Base-by-base conservation (phyloP, 2,329 filamentous ascomycete species). In the Penicillium decumbens region DNA sequence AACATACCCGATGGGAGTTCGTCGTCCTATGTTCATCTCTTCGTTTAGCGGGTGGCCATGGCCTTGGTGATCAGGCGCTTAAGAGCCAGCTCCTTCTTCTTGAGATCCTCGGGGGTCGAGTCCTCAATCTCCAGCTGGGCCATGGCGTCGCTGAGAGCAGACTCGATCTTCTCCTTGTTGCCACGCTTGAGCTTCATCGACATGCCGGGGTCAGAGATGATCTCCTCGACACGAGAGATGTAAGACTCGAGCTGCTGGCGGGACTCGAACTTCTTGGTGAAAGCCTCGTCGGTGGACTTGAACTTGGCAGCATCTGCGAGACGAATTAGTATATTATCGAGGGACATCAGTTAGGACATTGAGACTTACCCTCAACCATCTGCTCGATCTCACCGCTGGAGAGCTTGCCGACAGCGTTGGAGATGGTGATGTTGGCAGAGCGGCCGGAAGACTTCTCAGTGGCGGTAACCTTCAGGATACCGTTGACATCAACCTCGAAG, bases 401-500 rank as follows among this genome's bases (percentile, higher is more conserved):
- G 63, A 98, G 89, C 82, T 98, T 98, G 75, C 93, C 93, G 67
- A 98, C 92, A 53, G 93, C 95, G 85, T 98, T 98, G 77, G 89
- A 89, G 77, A 98, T 98, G 73, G 93, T 98, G 75, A 98, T 98
- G 85, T 98, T 98, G 77, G 93, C 93, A 70, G 82, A 93, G 74
- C 93, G 91, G 68, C 93, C 93, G 29, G 93, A 95, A 64, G 89
- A 92, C 85, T 98, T 98, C 84, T 98, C 93, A 41, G 92, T 96
- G 62, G 93, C 93, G 57, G 92, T 97, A 68, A 97, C 93, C 85
- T 98, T 98, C 62, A 98, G 86, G 74, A 96, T 95, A 86, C 93
- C 93, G 81, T 98, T 98, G 82, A 96, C 93, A 65, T 98, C 93
- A 70, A 98, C 93, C 80, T 98, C 93, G 77, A 98, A 97, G 74